A percentile compares a stretch with the other conserved stretches of the same genome.
phyloP scores from a whole-genome alignment of 1,139 yeast species.

The Yamadazyma triangularis region DNA sequence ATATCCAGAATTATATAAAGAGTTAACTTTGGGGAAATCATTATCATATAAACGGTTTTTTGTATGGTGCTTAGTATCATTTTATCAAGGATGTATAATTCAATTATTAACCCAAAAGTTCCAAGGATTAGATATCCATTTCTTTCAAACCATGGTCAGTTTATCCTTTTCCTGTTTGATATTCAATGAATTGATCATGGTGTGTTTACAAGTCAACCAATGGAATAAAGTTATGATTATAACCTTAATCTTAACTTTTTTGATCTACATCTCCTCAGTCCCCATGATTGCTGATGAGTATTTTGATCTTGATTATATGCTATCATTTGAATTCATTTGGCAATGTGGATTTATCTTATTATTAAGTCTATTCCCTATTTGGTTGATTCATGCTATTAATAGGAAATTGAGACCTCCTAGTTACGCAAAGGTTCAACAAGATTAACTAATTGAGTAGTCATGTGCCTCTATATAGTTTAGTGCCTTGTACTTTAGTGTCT shows the following conservation, averaged over 20 bases:
- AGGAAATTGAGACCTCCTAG: constrained; percentile 86
- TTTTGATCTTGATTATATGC: constrained; percentile 65
- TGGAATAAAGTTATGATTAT: constrained; percentile 82
- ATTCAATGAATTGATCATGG: constrained; percentile 88
- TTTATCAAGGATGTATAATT: constrained; percentile 81
- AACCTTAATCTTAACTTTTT: constrained; percentile 67
- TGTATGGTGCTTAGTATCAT: constrained; percentile 83
- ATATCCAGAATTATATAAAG: constrained; percentile 94
- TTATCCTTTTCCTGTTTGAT: constrained; percentile 77
- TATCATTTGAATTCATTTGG: constrained; percentile 61
- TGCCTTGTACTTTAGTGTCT: too few species aligned
- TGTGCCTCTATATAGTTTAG: too few species aligned
- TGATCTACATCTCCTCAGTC: constrained; percentile 63
- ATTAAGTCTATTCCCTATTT: constrained; percentile 81
- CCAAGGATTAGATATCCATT: constrained; percentile 52
- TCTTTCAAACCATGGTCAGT: constrained; percentile 76
- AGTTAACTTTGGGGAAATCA: constrained; percentile 82
- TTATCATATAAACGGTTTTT: constrained; percentile 84
- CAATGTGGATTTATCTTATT: constrained; percentile 61
- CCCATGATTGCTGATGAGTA: constrained; percentile 77
- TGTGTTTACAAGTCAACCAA: constrained; percentile 82
- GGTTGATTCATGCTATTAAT: constrained; percentile 74
- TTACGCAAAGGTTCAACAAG: constrained; percentile 94
- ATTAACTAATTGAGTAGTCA: constrained; percentile 18
- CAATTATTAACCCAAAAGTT: constrained; percentile 78